Evolutionary conservation across 2,329 filamentous ascomycete species (phyloP).

Genomic region (Phaeoacremonium minimum): DNA sequence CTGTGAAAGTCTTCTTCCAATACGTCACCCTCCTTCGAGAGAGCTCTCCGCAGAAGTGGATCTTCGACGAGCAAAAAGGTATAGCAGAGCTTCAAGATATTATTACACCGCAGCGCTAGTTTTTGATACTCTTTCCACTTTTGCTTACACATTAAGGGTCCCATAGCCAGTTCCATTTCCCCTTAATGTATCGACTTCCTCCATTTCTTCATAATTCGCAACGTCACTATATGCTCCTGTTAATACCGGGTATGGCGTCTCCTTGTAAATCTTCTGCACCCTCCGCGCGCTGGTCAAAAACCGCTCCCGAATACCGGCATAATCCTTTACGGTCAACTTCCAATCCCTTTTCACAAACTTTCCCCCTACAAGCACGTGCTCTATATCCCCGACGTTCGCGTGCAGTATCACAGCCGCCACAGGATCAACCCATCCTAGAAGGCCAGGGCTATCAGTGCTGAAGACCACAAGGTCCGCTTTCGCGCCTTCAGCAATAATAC

Average conservation of each 20-base stretch:
- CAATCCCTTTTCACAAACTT: slow-evolving; percentile 41
- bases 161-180: slow-evolving; percentile 11
- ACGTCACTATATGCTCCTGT: slow-evolving; percentile 9
- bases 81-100: no score
- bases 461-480: slow-evolving; percentile 52
- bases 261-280: slow-evolving; percentile 19
- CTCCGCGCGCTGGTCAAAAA: slow-evolving; percentile 28
- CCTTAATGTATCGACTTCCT: slow-evolving; percentile 6
- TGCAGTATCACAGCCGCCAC: slow-evolving; percentile 54
- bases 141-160: no score
- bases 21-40: slow-evolving; percentile 86
- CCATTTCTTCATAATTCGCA: slow-evolving; percentile 1
- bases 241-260: slow-evolving; percentile 19
- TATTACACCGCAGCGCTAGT: no score
- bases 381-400: slow-evolving; percentile 45
- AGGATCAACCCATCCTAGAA: slow-evolving; percentile 52
- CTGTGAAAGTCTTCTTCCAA: slow-evolving; percentile 81
- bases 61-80: slow-evolving; percentile 86
- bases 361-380: slow-evolving; percentile 45
- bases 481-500: slow-evolving; percentile 41
- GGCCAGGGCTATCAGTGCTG: slow-evolving; percentile 39
- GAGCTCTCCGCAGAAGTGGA: slow-evolving; percentile 80
- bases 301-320: slow-evolving; percentile 16
- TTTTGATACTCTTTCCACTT: no score
- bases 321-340: slow-evolving; percentile 21